Conservation (phyloP, 2,329 filamentous ascomycete genomes). For the Epichloe baconii region DNA sequence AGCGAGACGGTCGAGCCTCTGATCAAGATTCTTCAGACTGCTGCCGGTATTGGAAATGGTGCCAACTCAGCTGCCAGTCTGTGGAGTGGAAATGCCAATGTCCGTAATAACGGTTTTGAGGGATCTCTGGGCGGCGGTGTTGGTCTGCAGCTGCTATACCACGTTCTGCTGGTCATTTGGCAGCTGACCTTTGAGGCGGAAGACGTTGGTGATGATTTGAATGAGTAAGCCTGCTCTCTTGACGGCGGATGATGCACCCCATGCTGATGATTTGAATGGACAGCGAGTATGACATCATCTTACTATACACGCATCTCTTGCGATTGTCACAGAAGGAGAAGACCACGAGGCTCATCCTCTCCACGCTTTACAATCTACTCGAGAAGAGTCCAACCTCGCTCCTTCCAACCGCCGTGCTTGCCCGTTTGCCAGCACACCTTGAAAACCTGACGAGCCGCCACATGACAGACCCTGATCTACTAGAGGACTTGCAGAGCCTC, state of each 20-base stretch:
- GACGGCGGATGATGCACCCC: not conserved
- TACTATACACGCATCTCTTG: slow-evolving; percentile 84
- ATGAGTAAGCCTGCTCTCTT: slow-evolving; percentile 50
- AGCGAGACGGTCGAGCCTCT: slow-evolving; percentile 74
- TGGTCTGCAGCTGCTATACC: slow-evolving; percentile 84
- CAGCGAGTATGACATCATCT: slow-evolving; percentile 84
- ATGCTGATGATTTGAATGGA: not conserved
- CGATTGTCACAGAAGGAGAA: slow-evolving; percentile 95
- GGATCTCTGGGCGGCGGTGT: slow-evolving; percentile 64
- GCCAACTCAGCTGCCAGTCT: slow-evolving; percentile 46
- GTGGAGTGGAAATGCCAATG: slow-evolving; percentile 42
- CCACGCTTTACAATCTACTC: slow-evolving; percentile 80
- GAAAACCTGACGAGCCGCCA: slow-evolving; percentile 50
- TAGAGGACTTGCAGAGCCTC: slow-evolving; percentile 47
- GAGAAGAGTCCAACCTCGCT: slow-evolving; percentile 53
- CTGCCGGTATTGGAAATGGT: slow-evolving; percentile 58
- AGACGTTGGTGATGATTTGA: slow-evolving; percentile 57
- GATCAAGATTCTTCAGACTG: slow-evolving; percentile 68
- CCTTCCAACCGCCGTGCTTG: slow-evolving; percentile 76
- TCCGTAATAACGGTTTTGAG: slow-evolving; percentile 49
- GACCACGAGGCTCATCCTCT: slow-evolving; percentile 81
- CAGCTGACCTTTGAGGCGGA: slow-evolving; percentile 91
- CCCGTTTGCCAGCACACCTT: slow-evolving; percentile 59
- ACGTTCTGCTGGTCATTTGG: slow-evolving; percentile 88
- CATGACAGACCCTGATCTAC: slow-evolving; percentile 49